Percentiles rank a stretch among this genome's conserved stretches.
These are phyloP conservation scores for Mucor irregularis DNA, from an alignment of 371 early-diverging fungal species.

Conservation along the genomic window DNA sequence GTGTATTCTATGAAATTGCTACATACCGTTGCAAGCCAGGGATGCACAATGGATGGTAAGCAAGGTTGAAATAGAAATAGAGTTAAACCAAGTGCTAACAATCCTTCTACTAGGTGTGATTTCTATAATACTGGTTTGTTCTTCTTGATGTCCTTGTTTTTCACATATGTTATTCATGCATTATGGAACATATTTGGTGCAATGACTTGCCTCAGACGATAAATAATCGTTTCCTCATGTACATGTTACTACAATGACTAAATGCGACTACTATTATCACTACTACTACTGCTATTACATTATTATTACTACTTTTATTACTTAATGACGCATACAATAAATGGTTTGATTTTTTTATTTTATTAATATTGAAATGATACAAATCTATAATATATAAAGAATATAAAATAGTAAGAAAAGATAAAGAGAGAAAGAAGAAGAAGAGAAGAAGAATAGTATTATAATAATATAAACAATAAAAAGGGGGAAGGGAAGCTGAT, in stretches of 20 bases:
- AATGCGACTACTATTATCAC: no score
- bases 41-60: constrained; percentile 35
- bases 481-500: not conserved
- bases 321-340: no score
- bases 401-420: not conserved
- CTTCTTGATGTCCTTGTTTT: constrained; percentile 29
- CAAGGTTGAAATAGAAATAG: not conserved
- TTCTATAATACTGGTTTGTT: constrained; percentile 39
- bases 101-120: constrained; percentile 26
- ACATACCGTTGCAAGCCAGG: constrained; percentile 36
- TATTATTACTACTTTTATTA: constrained; percentile 9
- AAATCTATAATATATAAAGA: no score
- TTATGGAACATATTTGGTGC: constrained; percentile 38
- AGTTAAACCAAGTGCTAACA: not conserved
- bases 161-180: constrained; percentile 19
- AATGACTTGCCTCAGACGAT: constrained; percentile 17
- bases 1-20: constrained; percentile 31
- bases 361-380: no score
- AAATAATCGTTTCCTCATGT: no score
- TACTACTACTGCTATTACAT: no score
- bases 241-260: no score
- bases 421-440: not conserved
- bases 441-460: not conserved
- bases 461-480: not conserved
- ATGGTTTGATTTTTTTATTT: no score